Evolutionary conservation across 2,329 filamentous ascomycete genomes (phyloP).

Genomic region (Coniochaeta prunicola): DNA sequence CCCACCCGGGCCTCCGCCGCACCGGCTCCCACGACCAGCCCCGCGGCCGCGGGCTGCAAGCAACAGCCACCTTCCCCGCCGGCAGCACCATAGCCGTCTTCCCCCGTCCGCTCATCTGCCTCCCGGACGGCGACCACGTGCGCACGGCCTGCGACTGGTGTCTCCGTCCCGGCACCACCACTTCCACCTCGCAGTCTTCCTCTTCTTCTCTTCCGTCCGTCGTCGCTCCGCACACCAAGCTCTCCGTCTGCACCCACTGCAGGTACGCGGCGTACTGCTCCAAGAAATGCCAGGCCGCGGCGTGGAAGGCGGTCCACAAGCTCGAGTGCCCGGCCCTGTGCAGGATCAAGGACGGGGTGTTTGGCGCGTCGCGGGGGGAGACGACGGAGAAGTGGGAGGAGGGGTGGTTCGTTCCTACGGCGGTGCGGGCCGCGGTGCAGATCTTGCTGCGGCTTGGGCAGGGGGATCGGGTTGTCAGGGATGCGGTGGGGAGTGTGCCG

Average conservation of each 20-base stretch:
- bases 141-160: conserved; percentile 41
- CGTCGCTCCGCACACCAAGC: conserved; percentile 7
- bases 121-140: conserved; percentile 37
- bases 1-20: conserved; percentile 28
- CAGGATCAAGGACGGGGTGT: conserved; percentile 13
- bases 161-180: conserved; percentile 21
- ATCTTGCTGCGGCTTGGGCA: conserved; percentile 29
- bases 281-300: conserved; percentile 41
- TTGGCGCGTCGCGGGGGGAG: not conserved
- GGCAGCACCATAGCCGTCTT: conserved; percentile 41
- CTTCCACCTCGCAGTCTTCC: conserved; percentile 5
- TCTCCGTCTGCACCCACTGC: conserved; percentile 43
- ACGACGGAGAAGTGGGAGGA: conserved; percentile 12
- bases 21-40: not conserved
- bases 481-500: conserved; percentile 18
- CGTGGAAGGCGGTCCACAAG: conserved; percentile 46
- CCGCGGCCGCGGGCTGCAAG: conserved; percentile 36
- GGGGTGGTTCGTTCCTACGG: conserved; percentile 39
- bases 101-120: conserved; percentile 33
- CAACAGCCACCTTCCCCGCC: conserved; percentile 32
- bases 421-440: conserved; percentile 46
- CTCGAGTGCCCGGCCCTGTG: conserved; percentile 43
- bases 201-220: conserved; percentile 10
- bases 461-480: conserved; percentile 19
- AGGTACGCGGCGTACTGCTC: conserved; percentile 47